A percentile compares a stretch with the other conserved stretches of the same genome.
These are phyloP conservation scores for Ilyonectria mors-panacis DNA, from an alignment of 2,329 filamentous ascomycete species.

Conservation along the genomic window DNA sequence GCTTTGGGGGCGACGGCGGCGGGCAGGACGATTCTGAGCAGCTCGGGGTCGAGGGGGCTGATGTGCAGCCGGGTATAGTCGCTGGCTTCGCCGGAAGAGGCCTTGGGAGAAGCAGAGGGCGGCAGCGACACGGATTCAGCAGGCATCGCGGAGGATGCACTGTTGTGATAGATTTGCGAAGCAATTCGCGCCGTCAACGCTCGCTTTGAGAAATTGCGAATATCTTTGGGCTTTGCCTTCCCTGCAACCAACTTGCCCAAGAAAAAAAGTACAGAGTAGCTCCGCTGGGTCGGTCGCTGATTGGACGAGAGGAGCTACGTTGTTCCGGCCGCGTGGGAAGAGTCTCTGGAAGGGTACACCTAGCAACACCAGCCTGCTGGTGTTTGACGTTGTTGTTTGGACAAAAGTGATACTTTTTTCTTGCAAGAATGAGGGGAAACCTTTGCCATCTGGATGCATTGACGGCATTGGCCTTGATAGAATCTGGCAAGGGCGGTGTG, in stretches of 20 bases:
- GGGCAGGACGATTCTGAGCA: slow-evolving; percentile 81
- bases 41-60: slow-evolving; percentile 83
- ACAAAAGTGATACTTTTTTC: background rate
- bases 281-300: slow-evolving; percentile 28
- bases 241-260: slow-evolving; percentile 27
- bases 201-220: slow-evolving; percentile 36
- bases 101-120: slow-evolving; percentile 6
- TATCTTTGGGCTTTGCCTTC: slow-evolving; percentile 24
- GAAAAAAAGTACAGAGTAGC: slow-evolving; percentile 44
- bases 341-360: slow-evolving; percentile 10
- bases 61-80: slow-evolving; percentile 78
- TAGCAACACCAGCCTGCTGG: slow-evolving; percentile 20
- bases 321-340: slow-evolving; percentile 40
- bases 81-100: slow-evolving; percentile 35
- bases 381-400: slow-evolving; percentile 15
- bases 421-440: slow-evolving; percentile 8
- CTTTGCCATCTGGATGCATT: slow-evolving; percentile 14
- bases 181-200: slow-evolving; percentile 32
- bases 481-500: slow-evolving; percentile 26
- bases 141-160: slow-evolving; percentile 44
- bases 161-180: slow-evolving; percentile 38
- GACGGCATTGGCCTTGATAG: slow-evolving; percentile 7
- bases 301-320: slow-evolving; percentile 45
- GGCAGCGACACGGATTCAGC: slow-evolving; percentile 32
- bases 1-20: slow-evolving; percentile 76